Base-by-base conservation (phyloP, 805 yeast genomes). In the Nematodospora valgi region DNA sequence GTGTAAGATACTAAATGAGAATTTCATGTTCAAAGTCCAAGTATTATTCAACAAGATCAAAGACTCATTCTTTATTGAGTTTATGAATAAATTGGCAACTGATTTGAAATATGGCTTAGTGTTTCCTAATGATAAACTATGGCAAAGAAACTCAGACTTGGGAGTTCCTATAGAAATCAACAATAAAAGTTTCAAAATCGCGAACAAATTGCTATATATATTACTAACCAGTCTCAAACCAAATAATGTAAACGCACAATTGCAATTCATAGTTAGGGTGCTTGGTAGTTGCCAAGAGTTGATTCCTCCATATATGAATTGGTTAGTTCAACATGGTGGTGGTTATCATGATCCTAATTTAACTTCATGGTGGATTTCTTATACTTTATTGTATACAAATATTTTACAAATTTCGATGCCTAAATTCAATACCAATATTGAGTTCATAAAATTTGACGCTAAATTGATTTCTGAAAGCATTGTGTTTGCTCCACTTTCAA, bases 311-410 rank as follows among this genome's bases (percentile, higher is more conserved):
- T 89, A 82, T 46, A 69, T 78, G 44, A 64, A 72, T 38, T 71
- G 78, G 59, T 49, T 79, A 10, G 70, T 75, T 2, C 53, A 64
- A n/a, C 58, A 62, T 33, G 72, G 80, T 3, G 78, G 80, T 36
- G 88, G 89, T 13, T 65, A 78, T 13, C 82, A 85, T 51, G 94
- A 85, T 41, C 95, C 97, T 0, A 76, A 80, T 32, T 61, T 83
- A 37, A 70, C 91, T 1, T 80, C 91, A 9, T 86, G 83, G 62
- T 89, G 94, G 88, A 68, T 87, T 30, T 84, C 93, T 6, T 82
- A 76, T 57, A 74, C 86, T 1, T 63, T 81, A 17, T 55, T 86
- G 2, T 59, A 81, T 29, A 68, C 80, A 1, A 75, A 77, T 38
- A 67, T 85, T 5, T 68, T 86, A n/a, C 67, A 69, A 19, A 46